Percentiles rank a stretch among this genome's conserved stretches.
Evolutionary conservation across 805 yeast genomes (phyloP).

Genomic region (Zygotorulaspora sp.): DNA sequence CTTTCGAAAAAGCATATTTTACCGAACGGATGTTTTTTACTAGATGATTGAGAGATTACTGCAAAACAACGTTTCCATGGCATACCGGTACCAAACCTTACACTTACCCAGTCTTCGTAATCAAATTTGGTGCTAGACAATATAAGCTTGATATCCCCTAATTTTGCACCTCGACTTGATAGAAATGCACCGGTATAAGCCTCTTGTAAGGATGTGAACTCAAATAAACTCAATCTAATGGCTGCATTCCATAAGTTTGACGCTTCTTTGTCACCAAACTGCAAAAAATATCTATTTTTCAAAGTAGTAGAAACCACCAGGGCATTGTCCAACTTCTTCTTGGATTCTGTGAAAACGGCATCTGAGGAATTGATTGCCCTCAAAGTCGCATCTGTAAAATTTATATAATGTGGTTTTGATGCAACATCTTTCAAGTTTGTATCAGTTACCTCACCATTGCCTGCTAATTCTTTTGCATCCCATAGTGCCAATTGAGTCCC

Average conservation of each 20-base stretch:
- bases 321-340: slow-evolving; percentile 59
- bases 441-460: slow-evolving; percentile 38
- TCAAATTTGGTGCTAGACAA: slow-evolving; percentile 79
- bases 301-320: slow-evolving; percentile 88
- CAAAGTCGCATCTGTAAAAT: slow-evolving; percentile 84
- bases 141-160: slow-evolving; percentile 81
- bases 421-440: slow-evolving; percentile 49
- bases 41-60: slow-evolving; percentile 68
- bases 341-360: slow-evolving; percentile 47
- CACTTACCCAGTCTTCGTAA: slow-evolving; percentile 93
- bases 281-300: slow-evolving; percentile 81
- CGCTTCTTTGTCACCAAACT: slow-evolving; percentile 61
- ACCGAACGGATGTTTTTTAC: slow-evolving; percentile 47
- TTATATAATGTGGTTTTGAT: slow-evolving; percentile 79
- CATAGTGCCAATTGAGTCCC: slow-evolving; percentile 92
- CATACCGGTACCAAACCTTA: slow-evolving; percentile 94
- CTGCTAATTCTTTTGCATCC: slow-evolving; percentile 68
- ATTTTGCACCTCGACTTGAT: slow-evolving; percentile 82
- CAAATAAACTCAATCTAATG: slow-evolving; percentile 73
- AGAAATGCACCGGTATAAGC: slow-evolving; percentile 94
- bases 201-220: slow-evolving; percentile 79
- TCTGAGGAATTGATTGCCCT: slow-evolving; percentile 67
- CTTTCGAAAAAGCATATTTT: slow-evolving; percentile 75
- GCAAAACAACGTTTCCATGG: slow-evolving; percentile 96
- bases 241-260: slow-evolving; percentile 79